Evolutionary conservation across 805 yeast genomes (phyloP).

Genomic region (Barnettozyma botsteinii): DNA sequence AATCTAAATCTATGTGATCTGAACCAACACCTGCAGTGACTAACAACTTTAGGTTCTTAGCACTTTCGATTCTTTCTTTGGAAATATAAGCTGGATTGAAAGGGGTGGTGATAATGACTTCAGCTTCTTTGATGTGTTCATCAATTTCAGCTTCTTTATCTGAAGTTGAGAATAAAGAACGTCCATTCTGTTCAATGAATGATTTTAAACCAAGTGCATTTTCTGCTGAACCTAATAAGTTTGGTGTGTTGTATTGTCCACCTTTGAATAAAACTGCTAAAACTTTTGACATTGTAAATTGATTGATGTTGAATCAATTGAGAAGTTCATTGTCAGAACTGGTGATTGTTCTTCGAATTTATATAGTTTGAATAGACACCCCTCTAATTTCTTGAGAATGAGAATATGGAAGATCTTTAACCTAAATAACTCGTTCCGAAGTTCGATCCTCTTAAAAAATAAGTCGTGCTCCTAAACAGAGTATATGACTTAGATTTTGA

Average conservation of each 20-base stretch:
- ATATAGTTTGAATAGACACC: no score
- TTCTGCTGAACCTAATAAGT: conserved; percentile 64
- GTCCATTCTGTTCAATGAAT: conserved; percentile 63
- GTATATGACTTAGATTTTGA: no score
- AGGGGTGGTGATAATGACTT: conserved; percentile 74
- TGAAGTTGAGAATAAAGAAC: conserved; percentile 57
- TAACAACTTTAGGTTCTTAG: conserved; percentile 63
- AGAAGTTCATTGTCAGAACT: not conserved
- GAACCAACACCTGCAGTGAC: conserved; percentile 85
- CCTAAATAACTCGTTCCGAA: no score
- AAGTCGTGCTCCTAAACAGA: no score
- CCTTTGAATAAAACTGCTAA: conserved; percentile 28
- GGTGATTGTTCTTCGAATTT: no score
- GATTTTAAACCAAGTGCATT: conserved; percentile 67
- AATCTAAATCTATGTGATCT: conserved; percentile 70
- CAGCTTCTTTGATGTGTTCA: conserved; percentile 63
- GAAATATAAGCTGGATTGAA: conserved; percentile 78
- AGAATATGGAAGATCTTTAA: no score
- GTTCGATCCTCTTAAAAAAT: no score
- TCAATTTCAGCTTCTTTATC: conserved; percentile 68
- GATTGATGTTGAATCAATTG: not conserved
- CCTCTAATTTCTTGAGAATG: no score
- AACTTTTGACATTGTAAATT: conserved; percentile 13
- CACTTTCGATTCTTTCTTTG: conserved; percentile 58
- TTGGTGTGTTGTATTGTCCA: conserved; percentile 30